Conservation (phyloP, 768 basidiomycete species). For the Exidia glandulosa region DNA sequence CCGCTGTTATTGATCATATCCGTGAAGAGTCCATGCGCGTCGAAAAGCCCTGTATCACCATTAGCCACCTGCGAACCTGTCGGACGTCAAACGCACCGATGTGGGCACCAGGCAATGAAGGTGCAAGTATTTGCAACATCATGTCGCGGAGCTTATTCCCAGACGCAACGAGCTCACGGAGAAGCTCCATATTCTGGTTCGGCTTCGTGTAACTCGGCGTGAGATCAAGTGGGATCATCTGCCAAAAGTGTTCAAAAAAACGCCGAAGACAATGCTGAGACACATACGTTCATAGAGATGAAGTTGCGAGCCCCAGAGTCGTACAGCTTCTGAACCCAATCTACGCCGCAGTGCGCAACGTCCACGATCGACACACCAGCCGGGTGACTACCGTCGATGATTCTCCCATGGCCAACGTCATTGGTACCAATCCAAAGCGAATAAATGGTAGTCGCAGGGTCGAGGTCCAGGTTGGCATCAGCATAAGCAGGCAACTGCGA, state of each 20-base stretch:
- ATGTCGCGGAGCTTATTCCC: constrained; percentile 43
- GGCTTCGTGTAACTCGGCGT: neutral
- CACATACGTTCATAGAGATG: constrained; percentile 42
- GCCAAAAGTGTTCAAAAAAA: neutral
- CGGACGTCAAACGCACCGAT: constrained; percentile 50
- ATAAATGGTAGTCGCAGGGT: neutral
- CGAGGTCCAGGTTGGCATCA: neutral
- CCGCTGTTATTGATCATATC: constrained; percentile 5
- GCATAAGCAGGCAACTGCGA: neutral
- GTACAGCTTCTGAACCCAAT: constrained; percentile 49
- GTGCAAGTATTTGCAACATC: constrained; percentile 36
- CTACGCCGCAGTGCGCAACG: constrained; percentile 45
- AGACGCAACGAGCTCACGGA: constrained; percentile 39
- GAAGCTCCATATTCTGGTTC: constrained; percentile 29
- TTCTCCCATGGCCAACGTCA: constrained; percentile 26
- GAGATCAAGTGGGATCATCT: constrained; percentile 48
- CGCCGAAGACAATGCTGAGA: neutral
- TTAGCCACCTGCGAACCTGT: too few species aligned
- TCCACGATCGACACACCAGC: constrained; percentile 44
- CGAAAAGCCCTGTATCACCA: too few species aligned
- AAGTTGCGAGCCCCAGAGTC: constrained; percentile 52
- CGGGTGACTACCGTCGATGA: constrained; percentile 37
- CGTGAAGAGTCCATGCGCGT: constrained; percentile 2
- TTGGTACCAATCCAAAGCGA: constrained; percentile 4
- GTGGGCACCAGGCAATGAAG: constrained; percentile 40